These are phyloP conservation scores for Tinospora cordifolia DNA, from an alignment of 164 flowering plant genomes.

Conservation along the genomic window DNA sequence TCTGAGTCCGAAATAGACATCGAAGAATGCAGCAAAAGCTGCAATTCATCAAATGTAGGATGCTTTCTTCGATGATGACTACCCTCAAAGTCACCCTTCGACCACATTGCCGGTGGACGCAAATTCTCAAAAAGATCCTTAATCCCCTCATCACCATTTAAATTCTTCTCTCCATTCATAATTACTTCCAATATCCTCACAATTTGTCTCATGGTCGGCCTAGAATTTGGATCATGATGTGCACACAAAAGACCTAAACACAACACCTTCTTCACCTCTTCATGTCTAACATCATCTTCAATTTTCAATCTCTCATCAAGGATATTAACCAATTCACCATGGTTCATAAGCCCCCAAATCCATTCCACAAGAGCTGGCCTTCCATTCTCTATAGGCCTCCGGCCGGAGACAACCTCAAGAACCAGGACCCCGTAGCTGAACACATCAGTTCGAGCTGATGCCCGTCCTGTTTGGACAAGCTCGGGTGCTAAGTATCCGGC, in stretches of 20 bases:
- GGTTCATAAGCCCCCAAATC: constrained; percentile 29
- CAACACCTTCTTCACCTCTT: constrained; percentile 30
- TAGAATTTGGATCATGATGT: constrained; percentile 22
- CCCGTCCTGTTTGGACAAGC: constrained; percentile 34
- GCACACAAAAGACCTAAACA: constrained; percentile 39
- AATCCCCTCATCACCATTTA: constrained; percentile 20
- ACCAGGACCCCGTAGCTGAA: constrained; percentile 40
- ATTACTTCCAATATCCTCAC: constrained; percentile 29
- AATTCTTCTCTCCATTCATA: constrained; percentile 5
- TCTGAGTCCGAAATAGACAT: constrained; percentile 24
- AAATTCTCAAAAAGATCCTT: constrained; percentile 19
- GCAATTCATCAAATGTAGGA: constrained; percentile 32
- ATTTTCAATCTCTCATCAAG: constrained; percentile 26
- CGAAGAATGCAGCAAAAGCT: constrained; percentile 16
- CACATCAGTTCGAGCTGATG: constrained; percentile 34
- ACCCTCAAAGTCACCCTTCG: not conserved
- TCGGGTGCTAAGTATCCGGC: constrained; percentile 53
- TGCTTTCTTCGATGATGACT: constrained; percentile 11
- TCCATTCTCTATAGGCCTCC: constrained; percentile 35
- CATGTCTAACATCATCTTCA: constrained; percentile 14
- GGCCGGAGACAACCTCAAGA: constrained; percentile 34
- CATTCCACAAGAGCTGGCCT: constrained; percentile 33
- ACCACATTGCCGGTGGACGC: constrained; percentile 19
- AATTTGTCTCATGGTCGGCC: constrained; percentile 43
- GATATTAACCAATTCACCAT: constrained; percentile 23